Conservation (phyloP, 306 rosid genomes). For the Oemleria cerasiformis region DNA sequence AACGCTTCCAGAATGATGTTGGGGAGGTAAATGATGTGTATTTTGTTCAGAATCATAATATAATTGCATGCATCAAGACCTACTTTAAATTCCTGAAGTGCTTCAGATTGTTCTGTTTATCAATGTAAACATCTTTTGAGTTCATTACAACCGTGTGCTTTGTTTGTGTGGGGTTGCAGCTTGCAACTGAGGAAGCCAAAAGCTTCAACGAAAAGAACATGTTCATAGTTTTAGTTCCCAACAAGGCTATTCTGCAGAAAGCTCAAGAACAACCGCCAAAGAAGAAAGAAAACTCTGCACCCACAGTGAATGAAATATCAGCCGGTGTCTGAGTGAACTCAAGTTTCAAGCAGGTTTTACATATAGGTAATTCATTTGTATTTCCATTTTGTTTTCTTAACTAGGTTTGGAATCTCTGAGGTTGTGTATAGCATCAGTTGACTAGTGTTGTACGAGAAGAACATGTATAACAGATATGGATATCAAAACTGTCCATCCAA, state of each 20-base stretch:
- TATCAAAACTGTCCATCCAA: constrained; percentile 28
- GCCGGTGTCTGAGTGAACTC: constrained; percentile 47
- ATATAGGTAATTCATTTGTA: constrained; percentile 34
- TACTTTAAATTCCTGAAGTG: background rate
- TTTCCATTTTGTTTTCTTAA: constrained; percentile 29
- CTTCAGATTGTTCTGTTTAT: background rate
- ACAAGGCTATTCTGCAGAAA: constrained; percentile 68
- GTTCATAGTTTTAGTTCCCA: constrained; percentile 69
- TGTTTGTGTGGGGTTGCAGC: constrained; percentile 52
- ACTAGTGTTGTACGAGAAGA: constrained; percentile 31
- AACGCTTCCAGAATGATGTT: constrained; percentile 79
- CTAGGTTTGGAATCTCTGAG: constrained; percentile 29
- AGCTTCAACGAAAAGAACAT: constrained; percentile 81
- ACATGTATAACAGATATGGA: constrained; percentile 23
- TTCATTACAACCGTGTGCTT: too few relatives aligned
- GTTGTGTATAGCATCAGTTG: constrained; percentile 47
- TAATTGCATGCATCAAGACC: background rate
- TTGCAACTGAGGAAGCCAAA: constrained; percentile 82
- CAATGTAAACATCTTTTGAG: too few relatives aligned
- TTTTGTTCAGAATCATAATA: background rate
- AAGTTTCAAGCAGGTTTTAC: constrained; percentile 26
- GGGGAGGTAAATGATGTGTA: constrained; percentile 68
- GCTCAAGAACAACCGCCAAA: constrained; percentile 70
- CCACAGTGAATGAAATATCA: constrained; percentile 61
- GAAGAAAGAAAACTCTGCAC: constrained; percentile 47